Conservation (phyloP, 2,329 filamentous ascomycete genomes). For the Diaporthe amygdali region DNA sequence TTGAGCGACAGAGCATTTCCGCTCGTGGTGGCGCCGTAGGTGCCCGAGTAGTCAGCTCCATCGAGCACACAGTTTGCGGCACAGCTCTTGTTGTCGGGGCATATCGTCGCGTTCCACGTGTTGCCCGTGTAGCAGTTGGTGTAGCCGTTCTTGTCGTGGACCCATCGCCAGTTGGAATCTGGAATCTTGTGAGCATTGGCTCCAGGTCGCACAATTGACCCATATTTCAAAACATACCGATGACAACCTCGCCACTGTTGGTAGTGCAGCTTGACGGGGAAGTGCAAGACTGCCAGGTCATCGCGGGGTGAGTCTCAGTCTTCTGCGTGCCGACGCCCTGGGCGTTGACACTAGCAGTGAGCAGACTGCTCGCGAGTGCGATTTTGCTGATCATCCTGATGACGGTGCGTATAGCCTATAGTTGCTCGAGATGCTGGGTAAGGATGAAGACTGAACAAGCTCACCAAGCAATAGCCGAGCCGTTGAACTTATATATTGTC, state of each 20-base stretch:
- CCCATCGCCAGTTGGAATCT: conserved; percentile 63
- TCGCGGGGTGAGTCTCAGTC: conserved; percentile 54
- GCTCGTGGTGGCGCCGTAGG: conserved; percentile 57
- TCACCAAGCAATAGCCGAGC: conserved; percentile 2
- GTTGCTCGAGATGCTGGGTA: not conserved
- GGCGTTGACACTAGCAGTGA: conserved; percentile 39
- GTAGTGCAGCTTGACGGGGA: conserved; percentile 54
- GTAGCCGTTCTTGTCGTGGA: conserved; percentile 51
- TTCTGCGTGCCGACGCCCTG: conserved; percentile 53
- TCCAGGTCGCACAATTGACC: conserved; percentile 29
- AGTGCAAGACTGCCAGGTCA: conserved; percentile 56
- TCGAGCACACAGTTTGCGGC: conserved; percentile 62
- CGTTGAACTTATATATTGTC: not conserved
- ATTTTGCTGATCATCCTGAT: conserved; percentile 20
- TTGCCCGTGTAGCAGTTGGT: conserved; percentile 58
- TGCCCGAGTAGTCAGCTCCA: conserved; percentile 56
- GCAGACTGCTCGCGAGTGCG: conserved; percentile 14
- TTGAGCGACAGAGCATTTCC: conserved; percentile 53
- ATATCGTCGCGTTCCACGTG: conserved; percentile 51
- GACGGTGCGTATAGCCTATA: not conserved
- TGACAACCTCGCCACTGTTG: conserved; percentile 48
- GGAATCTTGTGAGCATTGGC: not conserved
- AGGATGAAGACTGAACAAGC: not conserved
- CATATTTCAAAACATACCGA: not conserved
- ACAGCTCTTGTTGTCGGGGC: conserved; percentile 53